Evolutionary conservation across 2,329 filamentous ascomycete genomes (phyloP), one percentile per base, ranked within the genome.

Genomic region (Neonectria hederae): DNA sequence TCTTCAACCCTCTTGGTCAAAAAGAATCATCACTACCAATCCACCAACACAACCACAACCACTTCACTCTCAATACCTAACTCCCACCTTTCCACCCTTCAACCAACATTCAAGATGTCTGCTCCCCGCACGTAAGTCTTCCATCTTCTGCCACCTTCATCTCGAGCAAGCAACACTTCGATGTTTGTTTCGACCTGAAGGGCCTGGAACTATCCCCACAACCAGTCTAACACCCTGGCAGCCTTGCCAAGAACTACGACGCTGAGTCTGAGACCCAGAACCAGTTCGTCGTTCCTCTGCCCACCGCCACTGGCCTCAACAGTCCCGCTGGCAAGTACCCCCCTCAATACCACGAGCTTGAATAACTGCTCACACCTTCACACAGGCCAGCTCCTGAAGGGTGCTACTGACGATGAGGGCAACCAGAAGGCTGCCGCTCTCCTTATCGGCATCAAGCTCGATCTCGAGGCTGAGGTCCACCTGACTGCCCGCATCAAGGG

Each of bases 381-480:
- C 13, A 4, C 54, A 86, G 84, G 85, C 59, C 80, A 83, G 68
- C 82, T 89, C 38, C 83, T 89, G 67, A 85, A 84, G 75, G 87
- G 86, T 7, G 82, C 86, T 11, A 82, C 83, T 28, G 85, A 88
- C 64, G 83, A 85, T 38, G 78, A 88, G 57, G 86, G 87, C 65
- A 84, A 86, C 70, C 79, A 85, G 62, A 89, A 87, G 76, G 77
- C 83, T 40, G 85, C 87, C 5, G 86, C 85, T 2, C 80, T 89
- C 48, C 81, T 89, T 69, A 81, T 89, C 32, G 87, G 87, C 61
- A 88, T 89, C 79, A 89, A 89, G 80, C 80, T 89, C 35, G 87
- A 89, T 72, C 77, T 89, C 21, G 86, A 89, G 75, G 87, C 87
- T 11, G 87, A 89, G 74, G 84, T 89, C 46, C 86, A 89, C 74